A percentile compares a stretch with the other conserved stretches of the same genome.
Conservation (phyloP, 2,329 filamentous ascomycete genomes). For the Aspergillus terreus region DNA sequence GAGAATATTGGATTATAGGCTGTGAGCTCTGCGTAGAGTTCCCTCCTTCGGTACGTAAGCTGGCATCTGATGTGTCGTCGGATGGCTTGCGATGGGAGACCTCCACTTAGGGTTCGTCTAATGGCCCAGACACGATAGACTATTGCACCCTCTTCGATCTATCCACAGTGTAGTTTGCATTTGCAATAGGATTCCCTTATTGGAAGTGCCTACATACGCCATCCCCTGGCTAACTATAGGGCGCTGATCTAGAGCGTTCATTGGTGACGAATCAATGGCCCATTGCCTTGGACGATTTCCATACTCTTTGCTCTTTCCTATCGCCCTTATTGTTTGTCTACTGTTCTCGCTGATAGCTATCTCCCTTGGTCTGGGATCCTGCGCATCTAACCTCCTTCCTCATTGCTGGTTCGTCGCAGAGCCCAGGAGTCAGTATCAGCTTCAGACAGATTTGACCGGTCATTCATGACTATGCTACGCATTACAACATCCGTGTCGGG, state of each 20-base stretch:
- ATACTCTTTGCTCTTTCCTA: background rate
- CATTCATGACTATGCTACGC: too few species aligned
- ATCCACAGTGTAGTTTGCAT: background rate
- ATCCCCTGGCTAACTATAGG: constrained; percentile 14
- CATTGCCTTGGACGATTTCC: background rate
- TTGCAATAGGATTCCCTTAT: background rate
- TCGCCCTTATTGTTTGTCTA: constrained; percentile 1
- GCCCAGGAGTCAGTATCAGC: background rate
- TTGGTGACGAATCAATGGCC: constrained; percentile 1
- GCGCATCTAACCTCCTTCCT: background rate
- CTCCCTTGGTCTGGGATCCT: background rate
- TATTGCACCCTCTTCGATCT: too few species aligned
- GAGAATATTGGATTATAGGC: background rate
- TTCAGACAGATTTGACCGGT: too few species aligned
- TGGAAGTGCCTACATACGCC: too few species aligned
- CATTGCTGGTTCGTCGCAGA: background rate
- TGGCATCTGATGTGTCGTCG: background rate
- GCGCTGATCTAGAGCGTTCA: constrained; percentile 7
- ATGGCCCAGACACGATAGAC: too few species aligned
- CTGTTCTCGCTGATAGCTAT: constrained; percentile 5
- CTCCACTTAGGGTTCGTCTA: too few species aligned
- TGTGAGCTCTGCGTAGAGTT: background rate
- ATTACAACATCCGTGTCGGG: too few species aligned
- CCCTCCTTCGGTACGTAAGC: background rate
- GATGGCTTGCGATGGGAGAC: background rate